phyloP scores from a whole-genome alignment of 495 filamentous ascomycete genomes.

The Aspergillus haitiensis region DNA sequence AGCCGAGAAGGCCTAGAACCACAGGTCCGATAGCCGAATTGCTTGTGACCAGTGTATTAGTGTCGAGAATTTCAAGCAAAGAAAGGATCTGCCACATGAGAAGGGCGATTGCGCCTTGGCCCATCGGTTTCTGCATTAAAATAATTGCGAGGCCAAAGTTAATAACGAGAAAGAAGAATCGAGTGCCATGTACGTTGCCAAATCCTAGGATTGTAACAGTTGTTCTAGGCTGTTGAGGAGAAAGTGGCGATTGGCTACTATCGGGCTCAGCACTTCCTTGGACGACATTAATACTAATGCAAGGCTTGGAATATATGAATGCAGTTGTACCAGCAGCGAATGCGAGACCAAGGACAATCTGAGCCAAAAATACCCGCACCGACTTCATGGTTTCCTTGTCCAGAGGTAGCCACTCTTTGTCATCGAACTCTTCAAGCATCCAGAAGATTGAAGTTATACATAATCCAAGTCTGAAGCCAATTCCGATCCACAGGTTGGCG shows the following conservation, averaged over 20 bases:
- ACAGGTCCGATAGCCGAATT: constrained; percentile 78
- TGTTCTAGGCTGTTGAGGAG: constrained; percentile 42
- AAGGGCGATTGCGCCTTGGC: constrained; percentile 75
- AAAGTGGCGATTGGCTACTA: constrained; percentile 27
- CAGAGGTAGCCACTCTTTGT: constrained; percentile 74
- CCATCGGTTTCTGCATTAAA: constrained; percentile 93
- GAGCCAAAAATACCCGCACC: constrained; percentile 70
- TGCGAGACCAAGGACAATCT: constrained; percentile 69
- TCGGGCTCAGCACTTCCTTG: constrained; percentile 28
- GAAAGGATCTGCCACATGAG: constrained; percentile 83
- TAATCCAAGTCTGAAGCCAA: constrained; percentile 74
- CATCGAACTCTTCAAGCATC: constrained; percentile 87
- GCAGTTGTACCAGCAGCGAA: constrained; percentile 66
- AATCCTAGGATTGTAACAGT: constrained; percentile 84
- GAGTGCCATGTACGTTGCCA: constrained; percentile 86
- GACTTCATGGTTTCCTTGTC: constrained; percentile 67
- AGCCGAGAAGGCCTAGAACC: constrained; percentile 79
- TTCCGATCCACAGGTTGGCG: constrained; percentile 77
- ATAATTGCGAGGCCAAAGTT: constrained; percentile 73
- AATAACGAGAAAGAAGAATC: constrained; percentile 80
- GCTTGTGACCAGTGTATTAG: constrained; percentile 59
- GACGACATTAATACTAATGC: constrained; percentile 58
- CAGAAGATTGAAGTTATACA: constrained; percentile 80
- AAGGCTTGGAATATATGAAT: constrained; percentile 74
- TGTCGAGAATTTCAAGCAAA: constrained; percentile 83